Evolutionary conservation across 768 basidiomycete genomes (phyloP), one percentile per base, ranked within the genome.

Genomic region (Lactarius hatsudake): DNA sequence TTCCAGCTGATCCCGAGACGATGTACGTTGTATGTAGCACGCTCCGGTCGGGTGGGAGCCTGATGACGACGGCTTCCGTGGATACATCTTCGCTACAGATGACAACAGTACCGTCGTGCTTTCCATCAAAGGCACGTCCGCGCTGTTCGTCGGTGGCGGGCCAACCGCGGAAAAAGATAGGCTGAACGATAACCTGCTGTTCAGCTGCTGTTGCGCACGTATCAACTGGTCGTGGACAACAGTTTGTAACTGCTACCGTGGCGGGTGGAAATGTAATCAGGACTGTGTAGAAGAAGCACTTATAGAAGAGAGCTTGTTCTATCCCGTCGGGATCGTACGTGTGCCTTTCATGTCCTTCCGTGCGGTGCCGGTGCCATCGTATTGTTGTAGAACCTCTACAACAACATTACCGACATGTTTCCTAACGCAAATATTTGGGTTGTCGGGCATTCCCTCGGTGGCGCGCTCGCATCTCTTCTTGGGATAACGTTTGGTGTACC

Each of bases 161-260:
- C 88, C 91, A 15, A 97, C 96, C 13, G 83, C 85, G 43, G 83
- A 82, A 73, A 97, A 91, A 77, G 96, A 98, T 80, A 96, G 94
- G 79, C 77, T 89, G 67, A 98, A 98, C 77, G 96, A 98, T 73
- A 98, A 96, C 74, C 79, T 96, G 18, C 78, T 98, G 43, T 96
- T 96, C 79, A 91, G 93, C 3, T 98, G 96, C 76, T 98, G 96
- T 76, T 98, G 96, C 73, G 96, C 94, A 1, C 84, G 92, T 8
- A 92, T 98, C 20, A 93, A 91, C 32, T 92, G 94, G 62, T 92
- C 92, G 0, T 98, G 96, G 96, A 87, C 84, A 23, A 83, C 96
- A 0, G 96, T 97, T 1, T 98, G 96, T 74, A 89, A 85, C 55
- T 98, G 96, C 77, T 90, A 90, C 73, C 80, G 86, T 9, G 86